Evolutionary conservation across 768 basidiomycete species (phyloP).

Genomic region (Russula foetens): DNA sequence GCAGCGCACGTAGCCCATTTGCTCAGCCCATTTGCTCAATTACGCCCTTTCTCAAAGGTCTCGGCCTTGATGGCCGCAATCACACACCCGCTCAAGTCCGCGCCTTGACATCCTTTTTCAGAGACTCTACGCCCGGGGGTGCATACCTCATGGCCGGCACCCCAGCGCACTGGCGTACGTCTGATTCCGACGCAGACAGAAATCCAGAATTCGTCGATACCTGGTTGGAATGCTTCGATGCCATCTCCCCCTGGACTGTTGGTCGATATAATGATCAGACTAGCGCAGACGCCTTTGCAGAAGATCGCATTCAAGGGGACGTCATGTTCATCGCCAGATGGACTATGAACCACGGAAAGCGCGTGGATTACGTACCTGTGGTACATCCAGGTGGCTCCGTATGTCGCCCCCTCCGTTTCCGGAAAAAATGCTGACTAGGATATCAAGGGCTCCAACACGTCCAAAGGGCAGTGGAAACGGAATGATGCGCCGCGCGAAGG

Average conservation of each 20-base stretch:
- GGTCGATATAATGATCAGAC: constrained; percentile 56
- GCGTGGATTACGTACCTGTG: constrained; percentile 77
- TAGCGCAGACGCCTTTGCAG: constrained; percentile 56
- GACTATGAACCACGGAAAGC: constrained; percentile 29
- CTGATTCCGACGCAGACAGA: constrained; percentile 58
- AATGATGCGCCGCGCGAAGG: constrained; percentile 68
- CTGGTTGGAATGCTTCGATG: constrained; percentile 74
- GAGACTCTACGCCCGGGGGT: constrained; percentile 59
- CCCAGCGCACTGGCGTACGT: constrained; percentile 70
- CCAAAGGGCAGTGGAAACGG: constrained; percentile 60
- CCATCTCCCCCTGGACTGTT: constrained; percentile 77
- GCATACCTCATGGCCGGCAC: constrained; percentile 65
- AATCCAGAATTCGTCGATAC: constrained; percentile 57
- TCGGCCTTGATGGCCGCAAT: constrained; percentile 54
- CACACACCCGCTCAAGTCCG: constrained; percentile 57
- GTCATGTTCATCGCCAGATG: constrained; percentile 47
- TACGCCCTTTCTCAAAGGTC: constrained; percentile 35
- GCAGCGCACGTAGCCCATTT: neutral
- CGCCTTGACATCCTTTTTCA: constrained; percentile 47
- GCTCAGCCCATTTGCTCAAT: neutral
- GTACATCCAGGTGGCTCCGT: constrained; percentile 79
- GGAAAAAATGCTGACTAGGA: neutral
- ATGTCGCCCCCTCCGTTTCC: constrained; percentile 26
- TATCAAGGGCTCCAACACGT: constrained; percentile 59
- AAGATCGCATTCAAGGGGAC: constrained; percentile 56